phyloP scores from a whole-genome alignment of 2,329 filamentous ascomycete genomes.

The Cordyceps cicadae region DNA sequence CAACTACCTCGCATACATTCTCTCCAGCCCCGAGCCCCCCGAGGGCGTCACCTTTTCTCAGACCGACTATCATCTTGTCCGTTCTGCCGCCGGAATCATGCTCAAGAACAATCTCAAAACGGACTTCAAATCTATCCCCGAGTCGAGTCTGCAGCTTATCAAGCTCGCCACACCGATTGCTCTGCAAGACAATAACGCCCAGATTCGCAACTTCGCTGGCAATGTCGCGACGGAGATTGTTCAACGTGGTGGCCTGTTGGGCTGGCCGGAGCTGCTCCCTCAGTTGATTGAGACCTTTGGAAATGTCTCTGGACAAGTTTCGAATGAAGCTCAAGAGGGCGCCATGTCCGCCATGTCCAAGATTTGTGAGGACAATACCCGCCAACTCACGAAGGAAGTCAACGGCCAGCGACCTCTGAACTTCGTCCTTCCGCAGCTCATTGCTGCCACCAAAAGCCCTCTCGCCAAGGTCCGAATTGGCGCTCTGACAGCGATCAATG shows the following conservation, averaged over 20 bases:
- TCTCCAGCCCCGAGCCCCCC: conserved; percentile 61
- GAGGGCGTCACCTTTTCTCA: conserved; percentile 50
- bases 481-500: conserved; percentile 78
- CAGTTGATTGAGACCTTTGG: conserved; percentile 71
- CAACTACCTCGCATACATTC: conserved; percentile 91
- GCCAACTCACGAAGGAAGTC: conserved; percentile 77
- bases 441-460: conserved; percentile 73
- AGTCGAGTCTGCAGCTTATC: conserved; percentile 65
- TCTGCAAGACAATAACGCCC: conserved; percentile 70
- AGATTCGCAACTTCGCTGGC: conserved; percentile 83
- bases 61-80: conserved; percentile 63
- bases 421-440: conserved; percentile 81
- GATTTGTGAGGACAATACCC: conserved; percentile 94
- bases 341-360: conserved; percentile 89
- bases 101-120: conserved; percentile 86
- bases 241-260: conserved; percentile 71
- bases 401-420: conserved; percentile 81
- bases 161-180: conserved; percentile 70
- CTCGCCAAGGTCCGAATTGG: conserved; percentile 70
- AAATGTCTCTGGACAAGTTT: conserved; percentile 60
- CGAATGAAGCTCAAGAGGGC: conserved; percentile 74
- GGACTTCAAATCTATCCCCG: conserved; percentile 67
- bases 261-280: conserved; percentile 84
- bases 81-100: conserved; percentile 85
- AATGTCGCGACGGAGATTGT: conserved; percentile 93